Percentiles rank a stretch among this genome's conserved stretches.
Evolutionary conservation across 495 filamentous ascomycete genomes (phyloP).

Genomic region (Aspergillus olivimuriae): DNA sequence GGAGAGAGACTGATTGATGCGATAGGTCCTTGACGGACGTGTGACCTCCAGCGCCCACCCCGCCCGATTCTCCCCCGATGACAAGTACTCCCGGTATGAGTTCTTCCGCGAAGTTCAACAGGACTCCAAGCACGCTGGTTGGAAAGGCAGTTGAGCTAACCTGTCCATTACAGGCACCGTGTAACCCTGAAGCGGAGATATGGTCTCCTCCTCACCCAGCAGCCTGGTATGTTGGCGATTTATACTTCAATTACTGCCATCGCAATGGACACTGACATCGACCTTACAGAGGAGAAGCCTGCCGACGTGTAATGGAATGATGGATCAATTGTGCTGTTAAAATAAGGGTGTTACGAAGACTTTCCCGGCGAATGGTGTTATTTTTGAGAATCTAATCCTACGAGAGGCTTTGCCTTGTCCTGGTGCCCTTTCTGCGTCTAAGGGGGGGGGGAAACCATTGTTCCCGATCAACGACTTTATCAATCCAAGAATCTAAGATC

Average conservation of each 20-base stretch:
- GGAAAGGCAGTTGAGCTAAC: not conserved
- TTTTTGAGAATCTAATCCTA: no score
- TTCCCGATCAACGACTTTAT: no score
- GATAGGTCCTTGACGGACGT: conserved; percentile 54
- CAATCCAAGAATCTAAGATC: no score
- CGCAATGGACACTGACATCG: no score
- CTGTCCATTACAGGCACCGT: conserved; percentile 55
- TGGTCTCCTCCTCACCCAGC: conserved; percentile 77
- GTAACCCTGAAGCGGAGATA: conserved; percentile 91
- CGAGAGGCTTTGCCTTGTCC: no score
- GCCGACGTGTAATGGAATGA: conserved; percentile 28
- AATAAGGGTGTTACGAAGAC: conserved; percentile 24
- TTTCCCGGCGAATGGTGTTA: conserved; percentile 44
- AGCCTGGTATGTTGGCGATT: conserved; percentile 52
- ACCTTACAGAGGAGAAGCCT: conserved; percentile 25
- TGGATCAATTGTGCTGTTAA: no score
- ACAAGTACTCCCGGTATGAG: conserved; percentile 82
- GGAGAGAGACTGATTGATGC: no score
- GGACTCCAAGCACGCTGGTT: not conserved
- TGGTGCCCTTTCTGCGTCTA: no score
- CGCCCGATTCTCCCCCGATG: conserved; percentile 93
- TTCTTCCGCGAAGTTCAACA: not conserved
- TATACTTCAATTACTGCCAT: no score
- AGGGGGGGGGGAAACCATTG: no score
- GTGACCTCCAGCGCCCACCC: conserved; percentile 96